A percentile compares a stretch with the other conserved stretches of the same genome.
phyloP scores from a whole-genome alignment of 148 eudicot genomes.

The Chenopodium formosanum region DNA sequence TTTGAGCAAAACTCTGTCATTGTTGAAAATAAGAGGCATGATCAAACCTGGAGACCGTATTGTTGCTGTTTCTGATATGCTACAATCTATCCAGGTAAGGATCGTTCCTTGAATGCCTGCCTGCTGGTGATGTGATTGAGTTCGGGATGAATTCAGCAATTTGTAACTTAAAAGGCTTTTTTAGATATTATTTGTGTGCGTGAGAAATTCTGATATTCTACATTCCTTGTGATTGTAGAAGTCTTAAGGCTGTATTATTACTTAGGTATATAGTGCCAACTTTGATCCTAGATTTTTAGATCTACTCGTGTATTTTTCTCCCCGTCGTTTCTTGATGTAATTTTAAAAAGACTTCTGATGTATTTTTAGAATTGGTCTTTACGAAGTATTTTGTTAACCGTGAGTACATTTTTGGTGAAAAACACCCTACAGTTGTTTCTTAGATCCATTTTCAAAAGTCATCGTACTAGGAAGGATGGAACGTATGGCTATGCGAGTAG shows the following conservation, averaged over 20 bases:
- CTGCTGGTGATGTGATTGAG: background rate
- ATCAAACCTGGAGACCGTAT: constrained; percentile 34
- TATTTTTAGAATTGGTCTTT: background rate
- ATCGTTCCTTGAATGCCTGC: constrained; percentile 21
- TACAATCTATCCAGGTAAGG: constrained; percentile 34
- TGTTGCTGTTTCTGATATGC: constrained; percentile 37
- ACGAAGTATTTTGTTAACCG: background rate
- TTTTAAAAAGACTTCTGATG: background rate
- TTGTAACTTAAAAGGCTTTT: background rate
- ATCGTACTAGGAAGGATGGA: background rate
- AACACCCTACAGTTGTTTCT: background rate
- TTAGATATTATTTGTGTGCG: background rate
- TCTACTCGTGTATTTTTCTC: background rate
- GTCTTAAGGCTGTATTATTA: background rate
- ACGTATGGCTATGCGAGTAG: background rate
- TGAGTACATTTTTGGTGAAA: background rate
- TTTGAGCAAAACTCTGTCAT: constrained; percentile 28
- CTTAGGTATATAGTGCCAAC: background rate
- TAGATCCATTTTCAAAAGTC: background rate
- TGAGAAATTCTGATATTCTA: background rate
- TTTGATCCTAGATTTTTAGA: background rate
- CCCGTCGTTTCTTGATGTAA: background rate
- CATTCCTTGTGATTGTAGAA: background rate
- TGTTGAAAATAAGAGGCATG: constrained; percentile 32
- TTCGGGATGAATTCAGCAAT: background rate